phyloP scores from a whole-genome alignment of 2,329 filamentous ascomycete genomes.

The Colletotrichum sansevieriae region DNA sequence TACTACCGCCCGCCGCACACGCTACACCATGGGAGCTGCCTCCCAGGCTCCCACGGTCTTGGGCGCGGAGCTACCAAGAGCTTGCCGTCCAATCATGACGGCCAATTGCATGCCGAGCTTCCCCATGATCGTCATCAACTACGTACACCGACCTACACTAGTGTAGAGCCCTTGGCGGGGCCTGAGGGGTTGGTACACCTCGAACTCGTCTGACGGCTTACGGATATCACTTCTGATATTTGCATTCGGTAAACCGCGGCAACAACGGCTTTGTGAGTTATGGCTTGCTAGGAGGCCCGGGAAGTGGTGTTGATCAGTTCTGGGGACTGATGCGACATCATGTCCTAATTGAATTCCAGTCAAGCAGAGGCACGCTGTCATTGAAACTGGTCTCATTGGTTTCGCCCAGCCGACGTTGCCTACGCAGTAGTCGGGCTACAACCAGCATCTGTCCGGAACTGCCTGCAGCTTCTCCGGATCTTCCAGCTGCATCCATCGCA shows the following conservation, averaged over 20 bases:
- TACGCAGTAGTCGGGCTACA: neutral
- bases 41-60: slow-evolving; percentile 30
- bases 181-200: slow-evolving; percentile 27
- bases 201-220: slow-evolving; percentile 14
- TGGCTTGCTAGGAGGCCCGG: neutral
- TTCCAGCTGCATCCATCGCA: slow-evolving; percentile 25
- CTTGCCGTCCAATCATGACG: slow-evolving; percentile 30
- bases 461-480: slow-evolving; percentile 20
- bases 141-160: neutral
- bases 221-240: neutral
- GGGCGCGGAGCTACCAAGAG: slow-evolving; percentile 32
- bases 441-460: slow-evolving; percentile 2
- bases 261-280: slow-evolving; percentile 10
- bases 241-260: neutral
- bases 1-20: slow-evolving; percentile 12
- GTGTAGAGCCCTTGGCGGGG: neutral
- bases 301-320: neutral
- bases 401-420: slow-evolving; percentile 12
- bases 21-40: slow-evolving; percentile 28
- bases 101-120: slow-evolving; percentile 32
- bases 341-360: slow-evolving; percentile 3
- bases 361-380: neutral
- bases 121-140: slow-evolving; percentile 30
- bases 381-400: slow-evolving; percentile 8
- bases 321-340: neutral